Evolutionary conservation across 1,284 basidiomycete genomes (phyloP).

Genomic region (Veloporphyrellus conicus): DNA sequence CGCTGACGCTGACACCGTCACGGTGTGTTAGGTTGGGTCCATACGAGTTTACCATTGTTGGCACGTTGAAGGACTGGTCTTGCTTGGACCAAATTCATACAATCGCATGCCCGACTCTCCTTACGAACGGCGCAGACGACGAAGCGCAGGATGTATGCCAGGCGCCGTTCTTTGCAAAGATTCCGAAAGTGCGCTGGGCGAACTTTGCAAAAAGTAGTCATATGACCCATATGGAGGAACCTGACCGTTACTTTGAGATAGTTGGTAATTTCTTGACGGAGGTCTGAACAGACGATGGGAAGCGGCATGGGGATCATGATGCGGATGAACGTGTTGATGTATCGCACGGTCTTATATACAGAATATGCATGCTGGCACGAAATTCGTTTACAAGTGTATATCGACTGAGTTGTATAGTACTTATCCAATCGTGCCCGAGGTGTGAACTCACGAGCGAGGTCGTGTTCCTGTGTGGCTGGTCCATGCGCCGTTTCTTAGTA

Average conservation of each 20-base stretch:
- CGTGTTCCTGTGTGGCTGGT: no score
- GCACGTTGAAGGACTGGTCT: constrained; percentile 32
- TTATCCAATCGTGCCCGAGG: no score
- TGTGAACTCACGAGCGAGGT: no score
- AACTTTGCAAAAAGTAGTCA: constrained; percentile 33
- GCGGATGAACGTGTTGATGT: no score
- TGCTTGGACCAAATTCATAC: constrained; percentile 31
- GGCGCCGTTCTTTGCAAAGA: constrained; percentile 30
- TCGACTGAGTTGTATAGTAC: no score
- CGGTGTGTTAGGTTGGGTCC: constrained; percentile 21
- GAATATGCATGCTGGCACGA: no score
- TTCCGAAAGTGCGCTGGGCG: constrained; percentile 34
- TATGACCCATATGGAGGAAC: constrained; percentile 14
- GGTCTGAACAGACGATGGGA: not conserved
- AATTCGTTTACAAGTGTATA: no score
- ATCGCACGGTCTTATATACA: no score
- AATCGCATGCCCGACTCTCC: constrained; percentile 32
- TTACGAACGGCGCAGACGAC: constrained; percentile 34
- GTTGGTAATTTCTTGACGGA: constrained; percentile 2
- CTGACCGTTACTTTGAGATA: constrained; percentile 18
- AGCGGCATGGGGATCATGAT: no score
- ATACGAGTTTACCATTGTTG: constrained; percentile 32
- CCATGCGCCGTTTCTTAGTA: no score
- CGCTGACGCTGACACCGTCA: no score
- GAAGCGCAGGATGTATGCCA: constrained; percentile 30